Percentiles rank a stretch among this genome's conserved stretches.
Conservation (phyloP, 306 rosid genomes). For the Bauhinia variegata region DNA sequence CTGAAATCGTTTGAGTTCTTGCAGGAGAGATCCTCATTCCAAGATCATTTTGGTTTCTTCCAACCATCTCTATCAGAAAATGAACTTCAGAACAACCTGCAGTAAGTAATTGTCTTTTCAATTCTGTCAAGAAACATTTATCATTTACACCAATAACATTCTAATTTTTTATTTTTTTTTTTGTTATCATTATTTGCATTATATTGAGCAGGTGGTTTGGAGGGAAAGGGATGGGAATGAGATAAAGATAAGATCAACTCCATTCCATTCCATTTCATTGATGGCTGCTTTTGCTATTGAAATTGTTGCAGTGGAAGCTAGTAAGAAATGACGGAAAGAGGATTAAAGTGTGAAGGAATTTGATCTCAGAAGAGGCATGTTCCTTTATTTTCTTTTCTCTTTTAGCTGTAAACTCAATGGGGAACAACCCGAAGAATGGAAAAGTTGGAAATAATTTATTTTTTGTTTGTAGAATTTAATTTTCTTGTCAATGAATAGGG, state of each 20-base stretch:
- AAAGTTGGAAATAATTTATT: constrained; percentile 45
- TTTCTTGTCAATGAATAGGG: constrained; percentile 52
- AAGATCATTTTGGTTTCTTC: constrained; percentile 63
- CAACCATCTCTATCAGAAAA: constrained; percentile 63
- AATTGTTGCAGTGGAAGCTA: constrained; percentile 33
- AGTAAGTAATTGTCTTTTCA: constrained; percentile 44
- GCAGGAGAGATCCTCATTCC: constrained; percentile 73
- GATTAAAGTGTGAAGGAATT: constrained; percentile 50
- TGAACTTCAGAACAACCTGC: constrained; percentile 59
- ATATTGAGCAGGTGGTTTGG: constrained; percentile 66
- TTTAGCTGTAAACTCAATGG: constrained; percentile 58
- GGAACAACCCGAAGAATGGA: constrained; percentile 58
- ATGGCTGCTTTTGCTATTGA: constrained; percentile 29
- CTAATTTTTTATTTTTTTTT: constrained; percentile 15
- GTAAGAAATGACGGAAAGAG: constrained; percentile 34
- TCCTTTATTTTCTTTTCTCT: constrained; percentile 25
- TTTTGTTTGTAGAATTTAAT: constrained; percentile 39
- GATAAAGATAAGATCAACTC: constrained; percentile 35
- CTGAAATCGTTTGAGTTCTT: constrained; percentile 30
- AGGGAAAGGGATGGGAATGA: constrained; percentile 55
- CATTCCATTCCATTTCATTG: too few species aligned
- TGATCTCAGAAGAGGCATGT: constrained; percentile 47
- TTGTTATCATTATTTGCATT: constrained; percentile 28
- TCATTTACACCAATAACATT: background rate
- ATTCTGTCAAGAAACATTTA: too few species aligned